Percentiles rank a stretch among this genome's conserved stretches.
Conservation (phyloP, 495 filamentous ascomycete species). For the Aspergillus steynii region DNA sequence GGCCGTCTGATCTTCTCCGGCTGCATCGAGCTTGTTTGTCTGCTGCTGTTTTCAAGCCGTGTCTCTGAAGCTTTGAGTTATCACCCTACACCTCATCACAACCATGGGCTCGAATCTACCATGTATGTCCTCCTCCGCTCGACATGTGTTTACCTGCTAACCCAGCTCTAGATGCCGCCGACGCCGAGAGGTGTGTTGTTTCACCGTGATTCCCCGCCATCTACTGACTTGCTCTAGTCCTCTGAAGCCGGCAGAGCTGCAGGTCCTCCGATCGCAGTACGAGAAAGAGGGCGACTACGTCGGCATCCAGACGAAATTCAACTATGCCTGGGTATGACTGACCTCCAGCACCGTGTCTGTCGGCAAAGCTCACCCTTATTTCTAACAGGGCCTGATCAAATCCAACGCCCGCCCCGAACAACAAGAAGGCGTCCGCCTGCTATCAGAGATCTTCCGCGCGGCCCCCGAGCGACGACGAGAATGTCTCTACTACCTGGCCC, state of each 20-base stretch:
- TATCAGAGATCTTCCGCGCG: constrained; percentile 95
- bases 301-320: constrained; percentile 97
- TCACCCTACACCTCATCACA: background rate
- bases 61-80: background rate
- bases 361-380: background rate
- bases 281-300: constrained; percentile 97
- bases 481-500: constrained; percentile 95
- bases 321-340: constrained; percentile 87
- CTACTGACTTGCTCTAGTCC: constrained; percentile 51
- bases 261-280: constrained; percentile 89
- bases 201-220: constrained; percentile 8
- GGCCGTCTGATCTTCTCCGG: constrained; percentile 6
- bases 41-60: background rate
- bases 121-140: constrained; percentile 54
- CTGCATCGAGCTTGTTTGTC: background rate
- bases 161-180: constrained; percentile 76
- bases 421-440: constrained; percentile 89
- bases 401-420: constrained; percentile 79
- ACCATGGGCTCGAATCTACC: constrained; percentile 66
- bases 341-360: background rate
- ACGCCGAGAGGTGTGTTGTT: constrained; percentile 87
- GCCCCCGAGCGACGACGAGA: constrained; percentile 89
- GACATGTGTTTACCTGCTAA: constrained; percentile 15
- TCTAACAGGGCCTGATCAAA: constrained; percentile 84
- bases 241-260: constrained; percentile 83